Base-by-base conservation (phyloP, 768 basidiomycete genomes). In the Cubamyces lactineus region DNA sequence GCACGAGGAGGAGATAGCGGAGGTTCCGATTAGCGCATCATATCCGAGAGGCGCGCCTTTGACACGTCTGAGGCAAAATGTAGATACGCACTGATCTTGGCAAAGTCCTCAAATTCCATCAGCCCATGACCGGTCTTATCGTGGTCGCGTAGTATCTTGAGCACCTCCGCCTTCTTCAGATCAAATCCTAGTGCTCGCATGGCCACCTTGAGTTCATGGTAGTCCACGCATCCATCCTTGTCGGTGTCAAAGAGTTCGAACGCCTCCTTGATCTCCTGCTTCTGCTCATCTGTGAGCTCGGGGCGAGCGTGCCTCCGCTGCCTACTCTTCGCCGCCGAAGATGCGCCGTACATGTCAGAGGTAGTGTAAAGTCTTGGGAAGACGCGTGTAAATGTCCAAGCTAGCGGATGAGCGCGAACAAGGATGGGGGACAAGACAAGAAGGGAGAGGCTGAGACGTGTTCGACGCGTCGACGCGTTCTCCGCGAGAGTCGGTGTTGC, bases 231-330 rank as follows among this genome's bases (percentile, higher is more conserved):
- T 38, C 93, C 93, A 71, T 99, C 97, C 80, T 98, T 97, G 83
- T 99, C 97, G 47, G 95, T 92, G 78, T 99, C 97, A 73, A 99
- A 99, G 57, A 99, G 87, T 75, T 98, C 96, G 71, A 99, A 99
- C 0, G 97, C 97, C 71, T 99, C 97, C 75, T 95, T 95, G 57
- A 98, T 96, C 76, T 99, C 97, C 69, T 94, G 92, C 69, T 92
- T 92, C 70, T 94, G 92, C 72, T 94, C 92, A 47, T 94, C 92
- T 9, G 87, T 83, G 54, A 94, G 86, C 64, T 94, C 92, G 66
- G 92, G 92, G 39, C 92, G 89, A 34, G 86, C 54, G 65, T 92
- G 89, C 1, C 86, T 81, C 64, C 88, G 82, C 66, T 91, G 78
- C 30, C 91, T 89, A 61, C 90, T 86, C 74, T 91, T 91, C 49